Conservation (phyloP, 2,329 filamentous ascomycete species). For the Colletotrichum sp. region DNA sequence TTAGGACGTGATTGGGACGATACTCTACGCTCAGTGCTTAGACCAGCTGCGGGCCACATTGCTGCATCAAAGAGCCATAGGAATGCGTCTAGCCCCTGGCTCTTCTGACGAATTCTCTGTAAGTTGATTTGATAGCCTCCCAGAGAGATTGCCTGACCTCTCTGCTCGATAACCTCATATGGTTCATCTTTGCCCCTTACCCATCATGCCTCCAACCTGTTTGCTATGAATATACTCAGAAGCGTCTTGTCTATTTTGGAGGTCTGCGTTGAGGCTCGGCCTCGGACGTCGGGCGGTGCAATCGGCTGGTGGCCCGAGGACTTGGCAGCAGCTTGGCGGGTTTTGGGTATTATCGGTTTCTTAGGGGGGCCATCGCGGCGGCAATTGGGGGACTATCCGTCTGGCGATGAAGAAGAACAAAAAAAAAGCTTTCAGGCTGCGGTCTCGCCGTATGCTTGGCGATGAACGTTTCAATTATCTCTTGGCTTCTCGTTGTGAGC, state of each 20-base stretch:
- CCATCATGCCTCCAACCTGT: background rate
- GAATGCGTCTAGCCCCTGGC: background rate
- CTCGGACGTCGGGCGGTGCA: background rate
- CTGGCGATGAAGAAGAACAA: background rate
- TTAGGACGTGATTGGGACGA: background rate
- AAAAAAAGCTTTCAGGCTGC: slow-evolving; percentile 3
- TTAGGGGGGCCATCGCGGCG: background rate
- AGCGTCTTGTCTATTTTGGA: slow-evolving; percentile 8
- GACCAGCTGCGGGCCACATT: background rate
- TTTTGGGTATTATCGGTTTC: slow-evolving; percentile 9
- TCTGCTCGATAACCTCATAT: background rate
- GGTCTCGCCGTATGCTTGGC: slow-evolving; percentile 3
- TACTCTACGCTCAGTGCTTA: background rate
- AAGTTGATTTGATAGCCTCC: background rate
- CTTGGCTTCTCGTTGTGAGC: slow-evolving; percentile 2
- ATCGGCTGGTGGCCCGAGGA: slow-evolving; percentile 3
- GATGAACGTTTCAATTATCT: slow-evolving; percentile 17
- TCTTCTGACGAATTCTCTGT: background rate
- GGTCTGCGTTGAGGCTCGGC: background rate
- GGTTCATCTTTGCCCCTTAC: background rate
- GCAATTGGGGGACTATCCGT: background rate
- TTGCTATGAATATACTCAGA: background rate
- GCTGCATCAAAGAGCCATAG: background rate
- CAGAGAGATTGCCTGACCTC: background rate
- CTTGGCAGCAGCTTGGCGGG: slow-evolving; percentile 18